Percentiles rank a stretch among this genome's conserved stretches.
Evolutionary conservation across 495 filamentous ascomycete species (phyloP).

Genomic region (Aspergillus funiculosus): DNA sequence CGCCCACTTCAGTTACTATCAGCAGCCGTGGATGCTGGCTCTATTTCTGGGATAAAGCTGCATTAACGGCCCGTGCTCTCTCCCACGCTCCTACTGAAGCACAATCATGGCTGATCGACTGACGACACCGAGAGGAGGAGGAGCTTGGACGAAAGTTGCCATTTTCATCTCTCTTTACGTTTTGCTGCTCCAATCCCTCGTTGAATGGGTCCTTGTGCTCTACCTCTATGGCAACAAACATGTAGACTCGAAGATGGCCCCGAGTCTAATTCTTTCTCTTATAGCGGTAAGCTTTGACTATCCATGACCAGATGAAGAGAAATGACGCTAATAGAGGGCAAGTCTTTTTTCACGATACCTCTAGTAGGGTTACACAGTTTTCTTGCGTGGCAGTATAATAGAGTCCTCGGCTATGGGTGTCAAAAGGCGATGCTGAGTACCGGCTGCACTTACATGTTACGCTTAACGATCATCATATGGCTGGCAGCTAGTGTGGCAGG

Average conservation of each 20-base stretch:
- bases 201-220: conserved; percentile 35
- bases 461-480: conserved; percentile 36
- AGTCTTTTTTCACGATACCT: conserved; percentile 38
- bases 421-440: conserved; percentile 34
- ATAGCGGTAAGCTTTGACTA: conserved; percentile 28
- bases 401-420: conserved; percentile 31
- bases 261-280: conserved; percentile 36
- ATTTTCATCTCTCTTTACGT: conserved; percentile 40
- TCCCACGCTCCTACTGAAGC: not conserved
- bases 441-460: conserved; percentile 36
- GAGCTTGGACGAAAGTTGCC: conserved; percentile 37
- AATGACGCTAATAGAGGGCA: conserved; percentile 15
- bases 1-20: not conserved
- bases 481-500: conserved; percentile 39
- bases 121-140: conserved; percentile 25
- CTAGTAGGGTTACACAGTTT: conserved; percentile 39
- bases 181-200: conserved; percentile 36
- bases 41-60: conserved; percentile 6
- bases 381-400: conserved; percentile 43
- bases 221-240: conserved; percentile 35
- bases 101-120: conserved; percentile 26
- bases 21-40: conserved; percentile 1
- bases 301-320: conserved; percentile 3
- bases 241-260: conserved; percentile 40
- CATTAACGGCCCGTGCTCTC: conserved; percentile 11